Evolutionary conservation across 371 early-diverging fungal genomes (phyloP), one percentile per base, ranked within the genome.

Genomic region (Mucor plumbeus): DNA sequence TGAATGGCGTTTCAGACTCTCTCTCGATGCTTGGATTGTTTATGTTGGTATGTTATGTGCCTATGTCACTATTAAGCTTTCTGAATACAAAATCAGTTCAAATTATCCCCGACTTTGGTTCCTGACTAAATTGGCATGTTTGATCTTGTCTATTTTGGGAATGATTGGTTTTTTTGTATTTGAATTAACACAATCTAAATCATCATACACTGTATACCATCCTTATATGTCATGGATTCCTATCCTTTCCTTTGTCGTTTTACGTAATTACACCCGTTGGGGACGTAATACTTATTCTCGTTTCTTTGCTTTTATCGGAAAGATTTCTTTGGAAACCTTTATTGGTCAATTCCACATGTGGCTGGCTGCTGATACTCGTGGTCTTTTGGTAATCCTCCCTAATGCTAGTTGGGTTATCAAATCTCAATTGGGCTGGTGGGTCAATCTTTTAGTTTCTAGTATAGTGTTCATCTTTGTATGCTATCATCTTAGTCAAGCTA

Each of bases 291-390:
- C 81, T 10, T 72, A 85, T 17, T 88, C 88, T 17, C 50, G 71
- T 2, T 85, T 86, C 59, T 90, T 83, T 73, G 59, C 78, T 7
- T 87, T 84, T 48, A 78, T 90, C 31, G 93, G 92, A 19, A 81
- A 77, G 33, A 85, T 86, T 63, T 89, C 89, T 6, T 72, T 93
- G 15, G 93, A 93, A 70, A 90, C 91, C 11, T 92, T 91, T 57
- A 88, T 92, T 68, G 87, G 91, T 15, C 93, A 93, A 76, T 92
- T 88, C 75, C 93, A 93, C 69, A 79, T 92, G 68, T 92, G 90
- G 87, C 71, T 93, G 39, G 92, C 89, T 4, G 88, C 83, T 11
- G 92, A 92, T 65, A 91, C 91, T 17, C 87, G 85, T 54, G 91
- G 88, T n/a, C 59, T 91, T 8, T 70, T 92, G 43, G 77, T 88